Percentiles rank a stretch among this genome's conserved stretches.
phyloP scores from a whole-genome alignment of 148 eudicot species.

The Amaranthus cruentus region DNA sequence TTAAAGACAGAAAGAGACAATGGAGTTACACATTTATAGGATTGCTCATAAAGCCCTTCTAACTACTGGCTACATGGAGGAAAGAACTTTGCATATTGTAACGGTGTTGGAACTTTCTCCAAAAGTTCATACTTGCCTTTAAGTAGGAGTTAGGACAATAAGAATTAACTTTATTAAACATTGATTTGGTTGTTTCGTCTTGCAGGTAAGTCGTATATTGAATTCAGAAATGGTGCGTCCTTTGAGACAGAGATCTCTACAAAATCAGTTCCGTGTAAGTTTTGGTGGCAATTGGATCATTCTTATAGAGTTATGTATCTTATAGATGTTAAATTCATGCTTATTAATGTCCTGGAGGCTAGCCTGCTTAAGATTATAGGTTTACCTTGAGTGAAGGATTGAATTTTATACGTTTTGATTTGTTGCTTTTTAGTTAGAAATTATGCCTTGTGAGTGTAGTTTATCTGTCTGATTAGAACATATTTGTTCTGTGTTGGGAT shows the following conservation, averaged over 20 bases:
- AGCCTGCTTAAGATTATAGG: neutral
- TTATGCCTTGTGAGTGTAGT: neutral
- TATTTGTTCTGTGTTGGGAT: neutral
- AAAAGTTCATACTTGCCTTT: neutral
- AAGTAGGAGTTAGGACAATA: neutral
- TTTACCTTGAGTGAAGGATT: neutral
- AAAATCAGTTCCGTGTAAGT: slow-evolving; percentile 62
- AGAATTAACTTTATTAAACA: neutral
- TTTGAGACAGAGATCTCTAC: slow-evolving; percentile 60
- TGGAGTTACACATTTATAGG: too few relatives aligned
- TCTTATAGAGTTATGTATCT: slow-evolving; percentile 2
- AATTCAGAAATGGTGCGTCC: slow-evolving; percentile 58
- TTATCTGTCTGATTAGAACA: slow-evolving; percentile 1
- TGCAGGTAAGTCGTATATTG: slow-evolving; percentile 64
- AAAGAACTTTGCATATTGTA: neutral
- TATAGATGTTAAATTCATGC: neutral
- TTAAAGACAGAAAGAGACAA: too few relatives aligned
- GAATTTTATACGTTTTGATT: neutral
- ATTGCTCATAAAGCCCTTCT: neutral
- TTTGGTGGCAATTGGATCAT: neutral
- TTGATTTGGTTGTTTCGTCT: neutral
- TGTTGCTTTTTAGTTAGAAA: neutral
- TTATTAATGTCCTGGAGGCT: neutral
- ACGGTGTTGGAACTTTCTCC: neutral
- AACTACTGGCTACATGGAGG: neutral